Percentiles rank a stretch among this genome's conserved stretches.
These are phyloP conservation scores for Arthrobotrys sinensis DNA, from an alignment of 2,329 filamentous ascomycete genomes.

Conservation along the genomic window DNA sequence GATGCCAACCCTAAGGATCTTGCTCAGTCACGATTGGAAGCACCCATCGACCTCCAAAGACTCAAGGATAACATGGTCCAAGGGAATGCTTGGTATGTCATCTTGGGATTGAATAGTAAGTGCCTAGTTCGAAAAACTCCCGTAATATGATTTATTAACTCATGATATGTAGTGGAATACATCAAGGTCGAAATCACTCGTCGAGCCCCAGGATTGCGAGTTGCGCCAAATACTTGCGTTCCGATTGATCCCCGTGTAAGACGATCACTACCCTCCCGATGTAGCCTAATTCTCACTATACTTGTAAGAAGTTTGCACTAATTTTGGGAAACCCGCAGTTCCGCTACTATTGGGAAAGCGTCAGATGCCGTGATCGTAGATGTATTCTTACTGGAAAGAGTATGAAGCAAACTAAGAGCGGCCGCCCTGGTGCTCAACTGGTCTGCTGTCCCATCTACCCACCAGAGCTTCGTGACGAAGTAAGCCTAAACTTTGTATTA, in stretches of 20 bases:
- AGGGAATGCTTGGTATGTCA: conserved; percentile 22
- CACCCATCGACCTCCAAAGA: conserved; percentile 7
- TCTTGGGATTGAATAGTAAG: conserved; percentile 1
- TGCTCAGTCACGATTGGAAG: neutral
- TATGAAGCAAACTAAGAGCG: neutral
- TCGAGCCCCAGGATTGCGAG: conserved; percentile 1
- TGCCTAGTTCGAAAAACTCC: too few relatives aligned
- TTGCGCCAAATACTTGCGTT: conserved; percentile 3
- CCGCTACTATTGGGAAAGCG: conserved; percentile 18
- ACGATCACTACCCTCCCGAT: too few relatives aligned
- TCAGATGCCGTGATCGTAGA: conserved; percentile 22
- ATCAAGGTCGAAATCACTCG: conserved; percentile 22
- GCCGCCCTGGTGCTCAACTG: neutral
- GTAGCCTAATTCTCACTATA: too few relatives aligned
- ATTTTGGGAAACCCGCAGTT: neutral
- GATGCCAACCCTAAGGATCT: conserved; percentile 18
- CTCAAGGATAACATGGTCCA: neutral
- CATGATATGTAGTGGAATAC: conserved; percentile 8
- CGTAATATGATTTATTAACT: neutral
- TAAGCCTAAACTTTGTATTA: neutral
- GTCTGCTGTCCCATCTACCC: conserved; percentile 34
- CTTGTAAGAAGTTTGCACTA: neutral
- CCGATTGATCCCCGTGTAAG: conserved; percentile 29
- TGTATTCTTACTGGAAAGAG: conserved; percentile 33
- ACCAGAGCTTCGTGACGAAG: conserved; percentile 30